These are phyloP conservation scores for Phylloporus gajari DNA, from an alignment of 1,284 basidiomycete species.

Conservation along the genomic window DNA sequence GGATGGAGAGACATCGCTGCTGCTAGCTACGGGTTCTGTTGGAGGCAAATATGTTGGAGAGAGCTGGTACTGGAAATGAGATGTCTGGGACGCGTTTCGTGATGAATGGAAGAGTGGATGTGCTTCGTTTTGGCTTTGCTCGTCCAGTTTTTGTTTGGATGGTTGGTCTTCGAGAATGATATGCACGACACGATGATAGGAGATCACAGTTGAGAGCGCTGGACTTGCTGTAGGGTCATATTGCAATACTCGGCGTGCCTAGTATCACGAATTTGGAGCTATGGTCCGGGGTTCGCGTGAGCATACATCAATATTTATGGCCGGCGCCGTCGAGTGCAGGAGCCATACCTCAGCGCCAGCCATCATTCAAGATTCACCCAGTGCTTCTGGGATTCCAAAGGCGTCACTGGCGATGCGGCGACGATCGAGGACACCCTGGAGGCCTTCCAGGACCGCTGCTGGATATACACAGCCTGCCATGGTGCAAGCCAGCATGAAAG, in stretches of 20 bases:
- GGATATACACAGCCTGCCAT: no score
- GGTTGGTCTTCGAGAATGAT: background rate
- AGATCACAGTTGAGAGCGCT: background rate
- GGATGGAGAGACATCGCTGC: background rate
- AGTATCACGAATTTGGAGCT: no score
- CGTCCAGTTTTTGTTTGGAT: slow-evolving; percentile 7
- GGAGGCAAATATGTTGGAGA: slow-evolving; percentile 38
- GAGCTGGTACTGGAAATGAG: slow-evolving; percentile 25
- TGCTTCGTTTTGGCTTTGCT: background rate
- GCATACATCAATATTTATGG: no score
- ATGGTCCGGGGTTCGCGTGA: no score
- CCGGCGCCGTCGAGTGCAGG: no score
- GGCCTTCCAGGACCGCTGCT: no score
- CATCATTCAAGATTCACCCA: no score
- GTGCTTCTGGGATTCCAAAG: no score
- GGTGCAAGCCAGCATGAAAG: no score
- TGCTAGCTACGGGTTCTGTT: background rate
- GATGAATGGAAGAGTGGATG: background rate
- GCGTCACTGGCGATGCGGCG: no score
- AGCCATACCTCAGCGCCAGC: no score
- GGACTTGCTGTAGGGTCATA: background rate
- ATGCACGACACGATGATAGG: slow-evolving; percentile 17
- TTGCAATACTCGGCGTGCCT: background rate
- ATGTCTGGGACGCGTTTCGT: background rate
- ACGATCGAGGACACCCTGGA: no score